These are phyloP conservation scores for Phytophthora pini DNA, from an alignment of 352 stramenopile species.

Conservation along the genomic window DNA sequence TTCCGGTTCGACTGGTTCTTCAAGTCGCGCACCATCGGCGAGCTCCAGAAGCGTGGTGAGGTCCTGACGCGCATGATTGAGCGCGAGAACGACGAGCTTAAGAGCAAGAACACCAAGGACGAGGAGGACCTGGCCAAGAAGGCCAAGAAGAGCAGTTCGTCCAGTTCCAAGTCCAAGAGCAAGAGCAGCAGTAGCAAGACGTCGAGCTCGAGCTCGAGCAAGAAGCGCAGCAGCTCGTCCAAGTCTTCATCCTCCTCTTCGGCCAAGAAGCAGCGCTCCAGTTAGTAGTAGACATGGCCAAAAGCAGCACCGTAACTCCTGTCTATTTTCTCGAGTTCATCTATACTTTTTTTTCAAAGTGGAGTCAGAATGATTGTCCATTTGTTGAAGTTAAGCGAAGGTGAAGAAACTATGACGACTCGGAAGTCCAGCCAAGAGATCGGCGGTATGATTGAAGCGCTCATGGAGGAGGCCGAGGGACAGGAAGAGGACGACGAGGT, in stretches of 20 bases:
- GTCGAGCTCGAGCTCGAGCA: slow-evolving; percentile 63
- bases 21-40: slow-evolving; percentile 97
- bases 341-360: slow-evolving; percentile 10
- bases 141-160: slow-evolving; percentile 71
- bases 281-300: slow-evolving; percentile 41
- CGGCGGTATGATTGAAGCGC: slow-evolving; percentile 26
- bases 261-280: slow-evolving; percentile 76
- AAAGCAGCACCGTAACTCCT: slow-evolving; percentile 23
- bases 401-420: slow-evolving; percentile 8
- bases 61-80: slow-evolving; percentile 96
- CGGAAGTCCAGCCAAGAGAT: slow-evolving; percentile 6
- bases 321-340: slow-evolving; percentile 33
- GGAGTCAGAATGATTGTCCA: slow-evolving; percentile 13
- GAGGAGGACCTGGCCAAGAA: slow-evolving; percentile 85
- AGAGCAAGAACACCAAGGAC: slow-evolving; percentile 73
- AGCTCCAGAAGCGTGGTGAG: slow-evolving; percentile 97
- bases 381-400: slow-evolving; percentile 20
- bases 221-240: slow-evolving; percentile 76
- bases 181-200: slow-evolving; percentile 60
- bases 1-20: slow-evolving; percentile 99
- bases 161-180: slow-evolving; percentile 70
- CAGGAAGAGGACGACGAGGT: slow-evolving; percentile 23
- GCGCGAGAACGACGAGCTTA: slow-evolving; percentile 92
- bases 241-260: slow-evolving; percentile 56
- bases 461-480: slow-evolving; percentile 36